Conservation (phyloP, 2,329 filamentous ascomycete species). For the Colletotrichum sp. region DNA sequence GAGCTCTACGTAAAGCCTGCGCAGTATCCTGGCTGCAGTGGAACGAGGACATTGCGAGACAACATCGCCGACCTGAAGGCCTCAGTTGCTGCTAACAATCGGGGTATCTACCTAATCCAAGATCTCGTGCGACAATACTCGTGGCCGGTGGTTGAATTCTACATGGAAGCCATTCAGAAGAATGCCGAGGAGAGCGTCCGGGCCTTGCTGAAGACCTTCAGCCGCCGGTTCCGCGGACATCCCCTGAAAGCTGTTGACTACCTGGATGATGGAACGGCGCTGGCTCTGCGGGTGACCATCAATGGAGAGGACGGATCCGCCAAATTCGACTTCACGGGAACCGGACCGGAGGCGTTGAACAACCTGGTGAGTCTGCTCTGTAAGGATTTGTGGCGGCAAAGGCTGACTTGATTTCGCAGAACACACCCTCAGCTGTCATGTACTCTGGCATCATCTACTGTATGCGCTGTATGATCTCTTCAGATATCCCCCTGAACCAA, state of each 20-base stretch:
- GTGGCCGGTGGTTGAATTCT: conserved; percentile 35
- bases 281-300: conserved; percentile 46
- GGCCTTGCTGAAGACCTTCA: conserved; percentile 31
- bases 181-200: conserved; percentile 7
- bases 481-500: conserved; percentile 86
- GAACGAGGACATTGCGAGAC: conserved; percentile 72
- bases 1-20: conserved; percentile 45
- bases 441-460: conserved; percentile 33
- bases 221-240: conserved; percentile 65
- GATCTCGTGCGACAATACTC: not conserved
- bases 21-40: conserved; percentile 70
- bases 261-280: conserved; percentile 66
- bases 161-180: conserved; percentile 11
- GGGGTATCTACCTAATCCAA: conserved; percentile 74
- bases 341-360: conserved; percentile 56
- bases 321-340: conserved; percentile 52
- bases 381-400: not conserved
- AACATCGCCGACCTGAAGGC: conserved; percentile 79
- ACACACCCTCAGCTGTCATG: conserved; percentile 24
- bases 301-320: conserved; percentile 70
- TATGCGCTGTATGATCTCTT: conserved; percentile 75
- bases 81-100: conserved; percentile 76
- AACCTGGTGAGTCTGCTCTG: conserved; percentile 22
- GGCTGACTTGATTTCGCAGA: not conserved
- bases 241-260: conserved; percentile 76